Evolutionary conservation across 2,329 filamentous ascomycete genomes (phyloP).

Genomic region (Cladophialophora exuberans): DNA sequence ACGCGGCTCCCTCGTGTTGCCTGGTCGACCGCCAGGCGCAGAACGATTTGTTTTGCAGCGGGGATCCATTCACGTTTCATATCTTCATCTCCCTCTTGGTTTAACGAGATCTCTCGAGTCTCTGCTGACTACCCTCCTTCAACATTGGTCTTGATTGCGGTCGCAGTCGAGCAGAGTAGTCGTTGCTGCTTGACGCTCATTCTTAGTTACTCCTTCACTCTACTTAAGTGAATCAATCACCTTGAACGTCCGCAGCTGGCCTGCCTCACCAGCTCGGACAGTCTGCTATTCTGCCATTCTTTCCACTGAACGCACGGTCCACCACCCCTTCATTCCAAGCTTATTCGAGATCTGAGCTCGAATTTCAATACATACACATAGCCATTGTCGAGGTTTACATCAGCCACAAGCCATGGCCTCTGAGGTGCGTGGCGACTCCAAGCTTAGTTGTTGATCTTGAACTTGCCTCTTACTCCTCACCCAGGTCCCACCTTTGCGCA

Average conservation of each 20-base stretch:
- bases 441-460: constrained; percentile 18
- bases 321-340: constrained; percentile 11
- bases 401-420: constrained; percentile 27
- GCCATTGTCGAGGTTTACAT: constrained; percentile 29
- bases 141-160: constrained; percentile 20
- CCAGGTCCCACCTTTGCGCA: constrained; percentile 39
- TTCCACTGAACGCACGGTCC: constrained; percentile 20
- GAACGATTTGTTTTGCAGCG: constrained; percentile 12
- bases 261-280: constrained; percentile 26
- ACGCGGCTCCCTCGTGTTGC: not conserved
- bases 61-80: constrained; percentile 11
- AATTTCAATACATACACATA: constrained; percentile 21
- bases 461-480: not conserved
- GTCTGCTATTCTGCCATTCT: constrained; percentile 17
- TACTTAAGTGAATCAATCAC: not conserved
- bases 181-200: constrained; percentile 10
- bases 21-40: constrained; percentile 1
- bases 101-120: constrained; percentile 5
- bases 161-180: constrained; percentile 11
- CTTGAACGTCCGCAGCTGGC: constrained; percentile 27
- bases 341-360: constrained; percentile 32
- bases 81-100: too few species aligned
- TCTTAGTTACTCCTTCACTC: too few species aligned
- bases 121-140: constrained; percentile 14
- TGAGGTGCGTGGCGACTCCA: constrained; percentile 29